Evolutionary conservation across 148 eudicot species (phyloP), one percentile per base, ranked within the genome.

Genomic region (Persicaria maculosa): DNA sequence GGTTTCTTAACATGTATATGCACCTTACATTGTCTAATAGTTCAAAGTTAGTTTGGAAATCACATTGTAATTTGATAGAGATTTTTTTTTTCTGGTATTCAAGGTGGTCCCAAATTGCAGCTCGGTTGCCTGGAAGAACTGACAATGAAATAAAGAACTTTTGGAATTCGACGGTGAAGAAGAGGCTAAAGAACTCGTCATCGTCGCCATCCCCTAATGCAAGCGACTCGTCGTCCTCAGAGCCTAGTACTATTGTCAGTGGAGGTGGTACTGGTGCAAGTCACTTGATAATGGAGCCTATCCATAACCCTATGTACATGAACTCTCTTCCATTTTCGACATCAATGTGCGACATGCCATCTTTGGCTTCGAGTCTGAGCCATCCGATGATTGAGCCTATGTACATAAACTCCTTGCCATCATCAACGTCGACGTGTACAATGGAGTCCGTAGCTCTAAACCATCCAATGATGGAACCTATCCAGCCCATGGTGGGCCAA

Each of bases 161-260:
- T 31, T 31, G 40, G 40, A 31, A 31, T 31, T 31, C 40, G 40
- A 31, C 40, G 3, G 40, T 31, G 40, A 31, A 31, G 40, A 31
- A 31, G 40, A 31, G 97, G 77, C 77, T 90, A 1, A 92, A 84
- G 88, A 55, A 19, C 45, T 46, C 87, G 6, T 80, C 86, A 19
- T 88, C 95, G 4, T 14, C 58, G 4, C 12, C 52, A 12, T 48
- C 52, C 8, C 90, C 94, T 44, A 92, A 88, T 50, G 82, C 80
- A 9, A 89, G 94, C 20, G 89, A 88, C 74, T 86, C 92, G 12
- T 92, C 91, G 0, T 72, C 75, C 44, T 75, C 80, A 0, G 92
- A 89, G 47, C 85, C 74, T 9, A 68, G 79, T 73, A 88, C 85
- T 55, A 22, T 79, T 85, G 80, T 16, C 84, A 54, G 77, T 80